Evolutionary conservation across 495 filamentous ascomycete species (phyloP), one percentile per base, ranked within the genome.

Genomic region (Podospora pseudopauciseta): DNA sequence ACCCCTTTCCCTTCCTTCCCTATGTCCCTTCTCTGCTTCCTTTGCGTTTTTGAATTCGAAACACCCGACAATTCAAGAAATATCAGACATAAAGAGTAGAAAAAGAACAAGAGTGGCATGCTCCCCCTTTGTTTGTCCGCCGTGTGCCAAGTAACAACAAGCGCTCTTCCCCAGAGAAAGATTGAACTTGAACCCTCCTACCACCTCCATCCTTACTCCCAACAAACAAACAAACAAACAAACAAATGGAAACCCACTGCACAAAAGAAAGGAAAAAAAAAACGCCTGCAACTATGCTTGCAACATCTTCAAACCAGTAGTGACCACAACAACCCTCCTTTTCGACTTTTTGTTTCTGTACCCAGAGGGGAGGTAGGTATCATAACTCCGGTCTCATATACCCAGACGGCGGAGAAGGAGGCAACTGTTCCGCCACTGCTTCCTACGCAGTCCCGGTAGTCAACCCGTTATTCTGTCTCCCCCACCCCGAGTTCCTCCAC

Each of bases 401-500:
- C 2, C 28, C 4, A 26, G 27, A 19, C 2, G 59, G n/a, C 20
- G 59, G 30, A 19, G 39, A 58, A 56, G 23, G 65, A 39, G 28
- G 63, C 1, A 49, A 57, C n/a, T 39, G 44, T 54, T 18, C 61
- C 63, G n/a, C 56, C 54, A 28, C 44, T 63, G 59, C 57, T 44
- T 53, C 57, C 71, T 75, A 78, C 60, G 70, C 72, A 57, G 72
- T 77, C 61, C 77, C 71, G 18, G 73, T 75, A 30, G 78, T 76
- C 69, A 79, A 68, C 32, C 75, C 69, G 58, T 74, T 80, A 60
- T 80, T 79, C 60, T 76, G 80, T 55, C 76, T 78, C 30, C 74
- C 78, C 83, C 82, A 86, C 15, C 74, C 83, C 11, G 84, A 86
- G 71, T 86, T 86, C 2, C 85, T 79, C 79, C 84, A 86, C 56